Conservation (phyloP, 371 early-diverging fungal species). For the Rhizomucor miehei region DNA sequence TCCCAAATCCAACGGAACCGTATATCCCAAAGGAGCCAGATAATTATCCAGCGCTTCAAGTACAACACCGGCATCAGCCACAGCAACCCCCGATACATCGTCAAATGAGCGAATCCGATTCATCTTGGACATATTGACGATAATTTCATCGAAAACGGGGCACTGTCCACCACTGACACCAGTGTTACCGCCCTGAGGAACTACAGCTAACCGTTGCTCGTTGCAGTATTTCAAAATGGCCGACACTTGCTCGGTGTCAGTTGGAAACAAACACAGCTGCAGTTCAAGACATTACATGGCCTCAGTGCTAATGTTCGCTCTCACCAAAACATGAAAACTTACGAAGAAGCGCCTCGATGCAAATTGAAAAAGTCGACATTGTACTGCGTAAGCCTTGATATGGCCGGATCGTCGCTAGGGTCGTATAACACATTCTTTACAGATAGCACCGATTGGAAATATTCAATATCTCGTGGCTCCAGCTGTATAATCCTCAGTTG, state of each 20-base stretch:
- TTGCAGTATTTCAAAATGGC: slow-evolving; percentile 81
- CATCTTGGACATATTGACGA: slow-evolving; percentile 73
- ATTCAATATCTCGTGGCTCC: slow-evolving; percentile 45
- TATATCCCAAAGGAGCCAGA: slow-evolving; percentile 70
- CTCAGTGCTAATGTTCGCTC: too few species aligned
- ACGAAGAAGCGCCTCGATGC: slow-evolving; percentile 70
- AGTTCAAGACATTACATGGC: too few species aligned
- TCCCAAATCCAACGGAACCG: slow-evolving; percentile 92
- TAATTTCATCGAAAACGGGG: slow-evolving; percentile 90
- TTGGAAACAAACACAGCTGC: slow-evolving; percentile 62
- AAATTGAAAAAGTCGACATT: slow-evolving; percentile 86
- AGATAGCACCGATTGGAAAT: slow-evolving; percentile 47
- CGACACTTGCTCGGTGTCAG: slow-evolving; percentile 74
- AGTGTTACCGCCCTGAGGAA: slow-evolving; percentile 96
- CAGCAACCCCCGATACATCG: slow-evolving; percentile 68
- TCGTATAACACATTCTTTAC: slow-evolving; percentile 23
- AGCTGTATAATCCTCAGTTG: slow-evolving; percentile 5
- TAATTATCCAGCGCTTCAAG: slow-evolving; percentile 81
- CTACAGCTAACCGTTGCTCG: slow-evolving; percentile 72
- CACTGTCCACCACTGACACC: slow-evolving; percentile 83
- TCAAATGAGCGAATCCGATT: slow-evolving; percentile 77
- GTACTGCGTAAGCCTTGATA: slow-evolving; percentile 42
- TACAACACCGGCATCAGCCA: slow-evolving; percentile 87
- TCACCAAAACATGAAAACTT: too few species aligned
- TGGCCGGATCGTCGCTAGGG: neutral